These are phyloP conservation scores for Tardiomyces blankii DNA, from an alignment of 1,139 yeast species.

Conservation along the genomic window DNA sequence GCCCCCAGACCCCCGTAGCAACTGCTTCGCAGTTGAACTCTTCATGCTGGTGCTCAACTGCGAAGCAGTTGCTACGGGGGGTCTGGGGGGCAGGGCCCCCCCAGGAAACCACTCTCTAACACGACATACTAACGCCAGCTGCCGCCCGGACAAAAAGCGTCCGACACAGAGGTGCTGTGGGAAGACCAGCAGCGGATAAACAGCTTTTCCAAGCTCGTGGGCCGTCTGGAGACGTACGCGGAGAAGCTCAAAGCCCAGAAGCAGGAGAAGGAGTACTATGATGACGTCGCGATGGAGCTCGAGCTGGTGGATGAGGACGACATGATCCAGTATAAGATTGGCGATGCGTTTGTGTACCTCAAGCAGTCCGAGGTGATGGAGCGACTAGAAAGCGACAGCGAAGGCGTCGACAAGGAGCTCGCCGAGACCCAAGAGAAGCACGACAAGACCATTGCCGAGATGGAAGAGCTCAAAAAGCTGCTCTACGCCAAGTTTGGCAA, in stretches of 20 bases:
- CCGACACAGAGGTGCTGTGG: conserved; percentile 54
- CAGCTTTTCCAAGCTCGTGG: conserved; percentile 71
- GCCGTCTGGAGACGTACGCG: conserved; percentile 49
- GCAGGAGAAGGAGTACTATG: conserved; percentile 78
- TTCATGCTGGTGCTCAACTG: too few relatives aligned
- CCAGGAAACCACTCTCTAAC: too few relatives aligned
- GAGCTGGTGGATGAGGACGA: conserved; percentile 81
- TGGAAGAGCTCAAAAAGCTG: conserved; percentile 53
- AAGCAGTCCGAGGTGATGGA: conserved; percentile 55
- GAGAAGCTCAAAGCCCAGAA: conserved; percentile 39
- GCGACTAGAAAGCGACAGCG: conserved; percentile 51
- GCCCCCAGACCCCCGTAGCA: too few relatives aligned
- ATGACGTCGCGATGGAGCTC: conserved; percentile 74
- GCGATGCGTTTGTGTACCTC: conserved; percentile 66
- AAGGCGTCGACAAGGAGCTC: conserved; percentile 39
- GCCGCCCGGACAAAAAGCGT: not conserved
- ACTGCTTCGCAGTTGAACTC: too few relatives aligned
- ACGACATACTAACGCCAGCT: not conserved
- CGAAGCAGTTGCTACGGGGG: too few relatives aligned
- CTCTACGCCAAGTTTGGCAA: conserved; percentile 85
- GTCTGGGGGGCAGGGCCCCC: too few relatives aligned
- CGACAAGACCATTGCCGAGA: conserved; percentile 40
- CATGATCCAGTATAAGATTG: conserved; percentile 41
- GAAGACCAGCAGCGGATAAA: conserved; percentile 87
- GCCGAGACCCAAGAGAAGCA: conserved; percentile 36